Evolutionary conservation across 2,329 filamentous ascomycete genomes (phyloP), one percentile per base, ranked within the genome.

Genomic region (Biscogniauxia sp.): DNA sequence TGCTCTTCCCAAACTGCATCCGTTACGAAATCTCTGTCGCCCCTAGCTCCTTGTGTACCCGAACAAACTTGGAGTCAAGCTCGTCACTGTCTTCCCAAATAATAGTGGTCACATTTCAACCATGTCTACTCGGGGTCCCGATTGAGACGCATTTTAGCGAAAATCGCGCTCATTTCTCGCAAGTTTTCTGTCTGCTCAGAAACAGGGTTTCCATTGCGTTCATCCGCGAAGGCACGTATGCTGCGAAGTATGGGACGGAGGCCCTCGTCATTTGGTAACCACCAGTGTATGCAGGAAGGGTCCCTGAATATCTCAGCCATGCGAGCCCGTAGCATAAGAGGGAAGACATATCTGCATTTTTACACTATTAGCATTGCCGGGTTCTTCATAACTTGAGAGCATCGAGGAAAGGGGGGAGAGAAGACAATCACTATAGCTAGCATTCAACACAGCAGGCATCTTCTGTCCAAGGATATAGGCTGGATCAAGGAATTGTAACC

Each of bases 231-330:
- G 51, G 86, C 84, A 20, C 93, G 89, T 63, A 97, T 88, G 57
- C 85, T 89, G 56, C 88, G 88, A 57, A 97, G 82, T 51, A 96
- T 85, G 0, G 85, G 84, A 11, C 85, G 88, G 69, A 90, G 90
- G 1, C 85, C 87, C 77, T 94, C 90, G 64, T 92, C 86, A 73
- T 95, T 84, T 2, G 93, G 91, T 2, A 97, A 83, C 95, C 95
- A 99, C 92, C 93, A 97, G 60, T 88, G 82, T 52, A 85, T 85
- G 57, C 93, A 86, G 20, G 88, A 86, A 15, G 86, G 83, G 51
- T 91, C 84, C 61, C 84, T 80, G 82, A 95, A 97, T 23, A 92
- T 75, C 53, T 90, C 84, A 32, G 90, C 87, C 83, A 98, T 89
- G 66, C 88, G 88, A 32, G 78, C 81, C 60, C 94, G 89, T 68